Evolutionary conservation across 176 grass and related monocot species (phyloP).

Genomic region (Bothriochloa decipiens): DNA sequence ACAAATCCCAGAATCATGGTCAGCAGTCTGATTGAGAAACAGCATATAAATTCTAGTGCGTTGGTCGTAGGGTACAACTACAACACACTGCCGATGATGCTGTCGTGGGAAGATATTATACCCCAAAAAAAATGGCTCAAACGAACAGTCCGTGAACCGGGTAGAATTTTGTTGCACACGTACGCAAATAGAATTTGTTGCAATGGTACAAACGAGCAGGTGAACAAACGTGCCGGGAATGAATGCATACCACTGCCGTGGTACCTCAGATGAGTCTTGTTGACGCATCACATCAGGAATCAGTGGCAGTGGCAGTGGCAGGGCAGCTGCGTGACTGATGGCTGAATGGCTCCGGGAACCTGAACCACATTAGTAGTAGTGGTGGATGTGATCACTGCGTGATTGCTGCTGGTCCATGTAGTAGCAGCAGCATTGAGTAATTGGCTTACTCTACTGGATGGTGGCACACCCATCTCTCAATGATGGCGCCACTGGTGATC

Average conservation of each 20-base stretch:
- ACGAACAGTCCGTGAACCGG: too few relatives aligned
- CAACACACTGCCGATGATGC: neutral
- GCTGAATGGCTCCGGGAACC: neutral
- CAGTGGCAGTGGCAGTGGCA: neutral
- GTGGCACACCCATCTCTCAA: constrained; percentile 26
- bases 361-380: neutral
- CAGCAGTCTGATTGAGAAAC: neutral
- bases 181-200: too few relatives aligned
- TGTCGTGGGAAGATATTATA: neutral
- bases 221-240: neutral
- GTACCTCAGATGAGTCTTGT: too few relatives aligned
- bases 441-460: neutral
- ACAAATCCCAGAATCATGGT: constrained; percentile 13
- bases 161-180: too few relatives aligned
- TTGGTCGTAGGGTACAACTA: constrained; percentile 15
- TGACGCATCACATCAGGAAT: neutral
- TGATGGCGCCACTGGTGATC: neutral
- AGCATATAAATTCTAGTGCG: neutral
- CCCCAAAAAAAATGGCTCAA: neutral
- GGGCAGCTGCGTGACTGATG: neutral
- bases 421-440: neutral
- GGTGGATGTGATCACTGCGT: constrained; percentile 1
- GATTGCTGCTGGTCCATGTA: constrained; percentile 6
- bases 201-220: neutral
- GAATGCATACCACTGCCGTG: too few relatives aligned